Conservation (phyloP, 73 alveolate species). For the Paramecium caudatum region DNA sequence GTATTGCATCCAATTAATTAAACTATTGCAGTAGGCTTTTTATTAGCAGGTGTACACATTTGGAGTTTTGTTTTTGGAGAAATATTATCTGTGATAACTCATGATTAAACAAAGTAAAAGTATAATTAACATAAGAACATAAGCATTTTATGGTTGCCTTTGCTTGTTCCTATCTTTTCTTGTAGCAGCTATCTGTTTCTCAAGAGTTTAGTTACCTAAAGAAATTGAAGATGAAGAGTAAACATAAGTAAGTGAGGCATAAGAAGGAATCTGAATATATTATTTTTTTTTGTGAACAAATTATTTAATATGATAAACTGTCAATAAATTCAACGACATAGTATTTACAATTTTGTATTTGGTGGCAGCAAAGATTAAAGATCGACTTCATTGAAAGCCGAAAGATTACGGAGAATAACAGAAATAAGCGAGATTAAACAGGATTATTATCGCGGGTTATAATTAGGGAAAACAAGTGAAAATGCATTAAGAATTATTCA, state of each 20-base stretch:
- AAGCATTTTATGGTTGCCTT: conserved; percentile 60
- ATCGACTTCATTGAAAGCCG: conserved; percentile 40
- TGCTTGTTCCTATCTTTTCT: neutral
- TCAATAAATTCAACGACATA: neutral
- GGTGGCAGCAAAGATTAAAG: neutral
- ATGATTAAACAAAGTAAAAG: conserved; percentile 32
- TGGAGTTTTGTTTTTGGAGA: conserved; percentile 67
- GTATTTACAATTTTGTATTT: neutral
- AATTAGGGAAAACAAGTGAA: neutral
- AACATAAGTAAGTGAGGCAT: neutral
- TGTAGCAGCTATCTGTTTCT: conserved; percentile 55
- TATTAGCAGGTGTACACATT: conserved; percentile 66
- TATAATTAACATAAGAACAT: neutral
- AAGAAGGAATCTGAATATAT: conserved; percentile 30
- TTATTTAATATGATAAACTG: neutral
- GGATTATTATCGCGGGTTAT: neutral
- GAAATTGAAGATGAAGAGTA: conserved; percentile 7
- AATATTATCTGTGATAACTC: neutral
- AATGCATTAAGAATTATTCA: conserved; percentile 10
- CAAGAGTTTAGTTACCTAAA: conserved; percentile 31
- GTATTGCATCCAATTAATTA: conserved; percentile 54
- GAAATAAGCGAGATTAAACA: neutral
- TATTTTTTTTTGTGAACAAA: no score
- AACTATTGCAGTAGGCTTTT: conserved; percentile 60
- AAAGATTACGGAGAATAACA: neutral